Base-by-base conservation (phyloP, 2,329 filamentous ascomycete species). In the Fusarium sp. region DNA sequence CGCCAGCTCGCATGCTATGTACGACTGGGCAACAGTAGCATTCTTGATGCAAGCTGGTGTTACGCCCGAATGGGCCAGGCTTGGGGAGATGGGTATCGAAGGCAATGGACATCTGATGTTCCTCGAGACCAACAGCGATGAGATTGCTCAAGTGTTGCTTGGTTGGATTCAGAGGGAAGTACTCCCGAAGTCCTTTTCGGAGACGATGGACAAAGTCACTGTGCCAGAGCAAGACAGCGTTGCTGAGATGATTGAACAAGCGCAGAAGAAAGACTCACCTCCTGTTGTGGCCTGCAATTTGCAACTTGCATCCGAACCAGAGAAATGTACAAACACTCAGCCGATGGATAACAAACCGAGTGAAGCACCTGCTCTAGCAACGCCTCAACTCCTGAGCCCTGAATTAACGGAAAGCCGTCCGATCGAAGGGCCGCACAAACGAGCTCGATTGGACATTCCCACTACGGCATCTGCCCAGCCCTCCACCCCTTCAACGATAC, bases 101-200 rank as follows among this genome's bases (percentile, higher is more conserved):
- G 87, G 87, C 0, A 89, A 89, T 62, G 86, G 85, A 0, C 87
- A 88, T 69, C 80, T 89, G 61, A 80, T 85, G 77, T 86, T 86
- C 47, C 71, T 88, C 34, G 86, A 88, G 77, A 80, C 78, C 69
- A 88, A 88, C 70, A 87, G 82, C 60, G 66, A 81, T 32, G 71
- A 79, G 0, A 79, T 87, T 55, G 83, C 82, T 4, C 71, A 70
- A 5, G 63, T 79, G 13, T 65, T 85, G 3, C 67, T 78, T 16
- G 45, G 72, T 6, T 85, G 82, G 82, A 81, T 82, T 7, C 18
- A 57, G 13, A 56, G 57, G 27, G 68, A 67, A 13, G 30, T 49
- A 5, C 43, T 54, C 5, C 54, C 63, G 3, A 41, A 43, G 11
- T 6, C 25, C 3, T 69, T 50, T 18, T 40, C 40, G 12, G 32